Conservation (phyloP, 164 flowering plant genomes). For the Chimonanthus praecox region DNA sequence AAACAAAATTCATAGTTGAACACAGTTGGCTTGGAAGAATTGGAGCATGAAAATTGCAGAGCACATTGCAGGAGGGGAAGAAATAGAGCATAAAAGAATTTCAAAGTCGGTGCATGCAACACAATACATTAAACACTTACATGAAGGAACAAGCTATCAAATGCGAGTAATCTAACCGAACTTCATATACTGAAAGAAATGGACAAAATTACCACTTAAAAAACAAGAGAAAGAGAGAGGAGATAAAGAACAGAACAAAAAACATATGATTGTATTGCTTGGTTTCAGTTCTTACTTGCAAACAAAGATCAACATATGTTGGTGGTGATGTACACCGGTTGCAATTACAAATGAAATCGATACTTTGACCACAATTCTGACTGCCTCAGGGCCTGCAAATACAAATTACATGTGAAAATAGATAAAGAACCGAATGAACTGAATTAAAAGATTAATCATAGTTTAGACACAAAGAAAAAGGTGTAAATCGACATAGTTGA, state of each 20-base stretch:
- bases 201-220: not conserved
- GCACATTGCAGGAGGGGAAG: not conserved
- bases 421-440: not conserved
- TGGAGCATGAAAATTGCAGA: not conserved
- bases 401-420: constrained; percentile 4
- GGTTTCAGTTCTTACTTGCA: constrained; percentile 37
- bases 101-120: not conserved
- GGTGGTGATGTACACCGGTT: constrained; percentile 40
- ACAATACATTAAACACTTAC: not conserved
- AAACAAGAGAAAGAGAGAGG: not conserved
- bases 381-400: constrained; percentile 43
- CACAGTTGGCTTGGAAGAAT: not conserved
- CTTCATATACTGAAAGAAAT: not conserved
- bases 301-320: constrained; percentile 38
- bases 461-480: not conserved
- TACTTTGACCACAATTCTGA: constrained; percentile 52
- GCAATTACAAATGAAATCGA: constrained; percentile 51
- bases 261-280: not conserved
- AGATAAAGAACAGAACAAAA: too few relatives aligned
- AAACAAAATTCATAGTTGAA: not conserved
- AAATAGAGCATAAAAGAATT: not conserved
- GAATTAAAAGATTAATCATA: not conserved
- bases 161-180: too few relatives aligned
- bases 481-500: not conserved
- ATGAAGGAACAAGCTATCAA: not conserved